Conservation (phyloP, 1,284 basidiomycete genomes). For the Malassezia furfur region DNA sequence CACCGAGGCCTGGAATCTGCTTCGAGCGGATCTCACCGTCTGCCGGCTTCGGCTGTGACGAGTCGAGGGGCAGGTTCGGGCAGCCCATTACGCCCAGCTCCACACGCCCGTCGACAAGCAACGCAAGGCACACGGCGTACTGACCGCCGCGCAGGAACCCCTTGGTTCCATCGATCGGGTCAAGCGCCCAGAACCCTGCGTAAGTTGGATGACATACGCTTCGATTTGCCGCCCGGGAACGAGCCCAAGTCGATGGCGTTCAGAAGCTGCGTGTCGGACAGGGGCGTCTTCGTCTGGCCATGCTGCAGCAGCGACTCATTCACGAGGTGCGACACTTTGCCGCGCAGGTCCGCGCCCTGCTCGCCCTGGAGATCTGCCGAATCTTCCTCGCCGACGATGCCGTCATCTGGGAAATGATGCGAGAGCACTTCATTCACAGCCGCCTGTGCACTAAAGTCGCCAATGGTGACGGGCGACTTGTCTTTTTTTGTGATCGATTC, state of each 20-base stretch:
- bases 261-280: slow-evolving; percentile 56
- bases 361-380: slow-evolving; percentile 57
- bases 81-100: slow-evolving; percentile 75
- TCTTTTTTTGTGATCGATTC: slow-evolving; percentile 86
- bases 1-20: slow-evolving; percentile 32
- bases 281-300: slow-evolving; percentile 49
- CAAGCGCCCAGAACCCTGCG: slow-evolving; percentile 72
- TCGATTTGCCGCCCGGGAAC: slow-evolving; percentile 63
- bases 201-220: slow-evolving; percentile 55
- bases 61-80: slow-evolving; percentile 65
- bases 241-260: slow-evolving; percentile 78
- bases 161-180: slow-evolving; percentile 86
- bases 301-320: slow-evolving; percentile 61
- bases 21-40: slow-evolving; percentile 39
- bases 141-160: slow-evolving; percentile 93
- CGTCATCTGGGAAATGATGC: slow-evolving; percentile 68
- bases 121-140: slow-evolving; percentile 88
- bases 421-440: slow-evolving; percentile 38
- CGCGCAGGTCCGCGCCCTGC: slow-evolving; percentile 52
- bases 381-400: slow-evolving; percentile 92
- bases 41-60: slow-evolving; percentile 44
- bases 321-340: slow-evolving; percentile 69
- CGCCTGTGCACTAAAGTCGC: slow-evolving; percentile 45
- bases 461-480: slow-evolving; percentile 86
- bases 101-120: slow-evolving; percentile 74